Evolutionary conservation across 2,329 filamentous ascomycete species (phyloP), one percentile per base, ranked within the genome.

Genomic region (Gremmenia infestans): DNA sequence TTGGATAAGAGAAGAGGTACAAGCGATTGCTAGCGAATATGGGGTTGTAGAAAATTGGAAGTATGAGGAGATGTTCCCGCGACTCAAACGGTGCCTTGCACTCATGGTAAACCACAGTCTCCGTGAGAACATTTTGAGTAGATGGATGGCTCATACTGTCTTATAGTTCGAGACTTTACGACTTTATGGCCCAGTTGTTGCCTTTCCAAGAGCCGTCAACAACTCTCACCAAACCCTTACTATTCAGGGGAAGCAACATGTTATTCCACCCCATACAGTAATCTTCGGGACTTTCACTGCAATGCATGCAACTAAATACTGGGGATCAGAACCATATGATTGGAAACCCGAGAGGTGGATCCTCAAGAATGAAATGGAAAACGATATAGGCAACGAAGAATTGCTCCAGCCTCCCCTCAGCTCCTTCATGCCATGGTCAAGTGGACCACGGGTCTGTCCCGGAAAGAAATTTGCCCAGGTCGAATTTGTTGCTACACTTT

Each of bases 121-220:
- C 28, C 28, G 23, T 7, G 12, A 48, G 15, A n/a, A 48, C 11
- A 1, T 48, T 28, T 32, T 48, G 15, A 11, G n/a, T 35, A 8
- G 46, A 15, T 12, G 8, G 3, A 6, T 32, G 11, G 12, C 46
- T 23, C 5, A 22, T 25, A 11, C 14, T 23, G 14, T 14, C 5
- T 48, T n/a, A 25, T 25, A 61, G 59, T 66, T 69, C 28, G 76
- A 78, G 60, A 76, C 78, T 46, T 72, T 83, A n/a, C 77, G 81
- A 32, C 63, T 83, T 14, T 70, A 81, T 17, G 77, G 78, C 3
- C 79, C 81, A 0, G 76, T 82, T 32, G 67, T 78, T 56, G 74
- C 73, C 50, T 81, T 84, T 45, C 80, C 80, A 14, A 83, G 83
- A 65, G 61, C 55, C 42, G 72, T 68, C 8, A 49, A 37, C 4